A percentile compares a stretch with the other conserved stretches of the same genome.
phyloP scores from a whole-genome alignment of 208 protist species.

The Acanthamoeba royreba region DNA sequence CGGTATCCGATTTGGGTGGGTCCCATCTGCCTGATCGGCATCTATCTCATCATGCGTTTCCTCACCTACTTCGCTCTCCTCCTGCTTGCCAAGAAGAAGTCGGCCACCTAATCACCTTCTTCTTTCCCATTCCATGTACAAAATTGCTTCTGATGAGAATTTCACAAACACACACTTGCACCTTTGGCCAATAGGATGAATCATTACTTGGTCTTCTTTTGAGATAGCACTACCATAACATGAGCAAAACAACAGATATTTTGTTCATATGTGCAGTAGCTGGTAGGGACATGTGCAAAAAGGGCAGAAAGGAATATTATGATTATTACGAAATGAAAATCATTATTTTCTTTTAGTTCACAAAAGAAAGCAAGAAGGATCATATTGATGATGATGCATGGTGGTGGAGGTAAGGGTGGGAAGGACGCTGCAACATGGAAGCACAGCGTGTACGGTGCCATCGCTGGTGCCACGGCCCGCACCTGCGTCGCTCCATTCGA shows the following conservation, averaged over 20 bases:
- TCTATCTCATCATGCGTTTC: neutral
- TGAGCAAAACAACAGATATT: too few species aligned
- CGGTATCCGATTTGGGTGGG: neutral
- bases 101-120: neutral
- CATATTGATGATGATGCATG: neutral
- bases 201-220: too few species aligned
- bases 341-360: too few species aligned
- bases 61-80: neutral
- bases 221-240: too few species aligned
- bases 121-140: neutral
- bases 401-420: neutral
- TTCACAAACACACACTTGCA: neutral
- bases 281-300: too few species aligned
- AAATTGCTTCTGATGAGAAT: neutral
- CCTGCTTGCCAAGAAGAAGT: neutral
- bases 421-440: constrained; percentile 59
- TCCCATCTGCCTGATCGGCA: neutral
- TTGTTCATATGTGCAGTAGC: too few species aligned
- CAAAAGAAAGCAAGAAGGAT: too few species aligned
- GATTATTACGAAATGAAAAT: too few species aligned
- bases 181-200: neutral
- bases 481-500: constrained; percentile 90
- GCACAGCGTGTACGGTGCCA: constrained; percentile 87
- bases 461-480: constrained; percentile 89
- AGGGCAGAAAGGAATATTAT: too few species aligned